Evolutionary conservation across 163 green algal genomes (phyloP).

Genomic region (Picocystis sp.): DNA sequence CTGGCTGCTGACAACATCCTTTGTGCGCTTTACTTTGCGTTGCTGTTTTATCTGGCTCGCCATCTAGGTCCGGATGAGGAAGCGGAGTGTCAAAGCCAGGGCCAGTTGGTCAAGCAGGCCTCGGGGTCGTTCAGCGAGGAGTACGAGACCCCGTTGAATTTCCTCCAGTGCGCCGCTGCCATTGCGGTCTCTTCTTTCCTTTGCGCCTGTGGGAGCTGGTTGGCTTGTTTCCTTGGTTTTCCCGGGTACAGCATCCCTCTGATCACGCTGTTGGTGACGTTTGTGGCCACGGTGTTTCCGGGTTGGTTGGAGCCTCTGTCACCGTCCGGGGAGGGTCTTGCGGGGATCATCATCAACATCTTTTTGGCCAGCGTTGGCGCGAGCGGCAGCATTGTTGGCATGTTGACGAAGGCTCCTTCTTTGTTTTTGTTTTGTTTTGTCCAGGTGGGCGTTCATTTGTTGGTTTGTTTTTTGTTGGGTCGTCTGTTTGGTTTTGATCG

Average conservation of each 20-base stretch:
- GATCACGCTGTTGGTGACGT: constrained; percentile 47
- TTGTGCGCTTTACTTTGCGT: constrained; percentile 65
- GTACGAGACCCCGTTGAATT: constrained; percentile 14
- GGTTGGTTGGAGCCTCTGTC: constrained; percentile 29
- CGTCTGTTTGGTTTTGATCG: too few species aligned
- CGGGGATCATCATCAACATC: constrained; percentile 23
- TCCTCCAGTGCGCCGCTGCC: constrained; percentile 33
- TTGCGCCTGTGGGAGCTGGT: constrained; percentile 30
- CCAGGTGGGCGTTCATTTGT: constrained; percentile 49
- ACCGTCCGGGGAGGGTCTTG: constrained; percentile 40
- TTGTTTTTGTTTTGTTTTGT: constrained; percentile 58
- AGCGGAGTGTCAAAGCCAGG: too few species aligned
- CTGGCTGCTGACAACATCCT: constrained; percentile 32
- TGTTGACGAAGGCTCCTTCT: constrained; percentile 44
- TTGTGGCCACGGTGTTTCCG: constrained; percentile 38
- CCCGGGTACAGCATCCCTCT: constrained; percentile 23
- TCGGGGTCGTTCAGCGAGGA: background rate
- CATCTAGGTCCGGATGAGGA: constrained; percentile 23
- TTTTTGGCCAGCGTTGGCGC: constrained; percentile 70
- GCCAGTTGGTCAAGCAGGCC: too few species aligned
- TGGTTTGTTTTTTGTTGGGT: too few species aligned
- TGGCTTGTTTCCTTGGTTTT: constrained; percentile 14
- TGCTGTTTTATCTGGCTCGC: constrained; percentile 59
- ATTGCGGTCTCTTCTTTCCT: constrained; percentile 35
- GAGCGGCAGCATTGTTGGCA: constrained; percentile 41